These are phyloP conservation scores for Wickerhamiella azymoides DNA, from an alignment of 805 yeast species.

Conservation along the genomic window DNA sequence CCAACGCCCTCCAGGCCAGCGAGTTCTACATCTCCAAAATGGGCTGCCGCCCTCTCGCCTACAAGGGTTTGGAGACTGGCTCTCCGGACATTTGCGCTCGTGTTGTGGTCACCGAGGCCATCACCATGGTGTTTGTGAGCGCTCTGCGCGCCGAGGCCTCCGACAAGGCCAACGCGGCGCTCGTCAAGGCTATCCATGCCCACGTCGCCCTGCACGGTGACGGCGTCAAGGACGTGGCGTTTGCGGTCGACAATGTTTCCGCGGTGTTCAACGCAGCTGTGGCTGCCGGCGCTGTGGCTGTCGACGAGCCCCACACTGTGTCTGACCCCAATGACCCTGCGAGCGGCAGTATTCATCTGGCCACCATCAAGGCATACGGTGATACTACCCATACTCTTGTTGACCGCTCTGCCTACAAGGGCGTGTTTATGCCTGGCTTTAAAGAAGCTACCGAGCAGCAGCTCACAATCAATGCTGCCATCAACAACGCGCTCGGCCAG, in stretches of 20 bases:
- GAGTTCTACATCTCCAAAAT: slow-evolving; percentile 36
- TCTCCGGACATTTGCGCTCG: slow-evolving; percentile 40
- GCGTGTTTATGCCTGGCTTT: slow-evolving; percentile 44
- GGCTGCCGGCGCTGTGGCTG: slow-evolving; percentile 36
- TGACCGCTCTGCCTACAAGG: slow-evolving; percentile 28
- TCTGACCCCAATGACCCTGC: slow-evolving; percentile 25
- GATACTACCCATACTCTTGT: slow-evolving; percentile 61
- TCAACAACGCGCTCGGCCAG: slow-evolving; percentile 24
- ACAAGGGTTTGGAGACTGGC: slow-evolving; percentile 56
- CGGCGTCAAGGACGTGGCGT: slow-evolving; percentile 66
- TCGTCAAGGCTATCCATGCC: slow-evolving; percentile 30
- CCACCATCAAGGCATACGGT: slow-evolving; percentile 40
- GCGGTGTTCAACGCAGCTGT: slow-evolving; percentile 35
- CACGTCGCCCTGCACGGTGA: slow-evolving; percentile 54
- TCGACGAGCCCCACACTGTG: slow-evolving; percentile 20
- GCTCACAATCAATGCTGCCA: slow-evolving; percentile 12
- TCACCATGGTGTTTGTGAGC: slow-evolving; percentile 35
- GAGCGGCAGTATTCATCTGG: slow-evolving; percentile 38
- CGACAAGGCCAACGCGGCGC: slow-evolving; percentile 17
- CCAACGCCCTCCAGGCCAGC: slow-evolving; percentile 59
- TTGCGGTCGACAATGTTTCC: slow-evolving; percentile 41
- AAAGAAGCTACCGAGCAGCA: background rate
- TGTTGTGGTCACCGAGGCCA: slow-evolving; percentile 45
- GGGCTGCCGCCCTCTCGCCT: slow-evolving; percentile 55
- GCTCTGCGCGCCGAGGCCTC: slow-evolving; percentile 25